Base-by-base conservation (phyloP, 345 rosid genomes). In the Isatis tinctoria region DNA sequence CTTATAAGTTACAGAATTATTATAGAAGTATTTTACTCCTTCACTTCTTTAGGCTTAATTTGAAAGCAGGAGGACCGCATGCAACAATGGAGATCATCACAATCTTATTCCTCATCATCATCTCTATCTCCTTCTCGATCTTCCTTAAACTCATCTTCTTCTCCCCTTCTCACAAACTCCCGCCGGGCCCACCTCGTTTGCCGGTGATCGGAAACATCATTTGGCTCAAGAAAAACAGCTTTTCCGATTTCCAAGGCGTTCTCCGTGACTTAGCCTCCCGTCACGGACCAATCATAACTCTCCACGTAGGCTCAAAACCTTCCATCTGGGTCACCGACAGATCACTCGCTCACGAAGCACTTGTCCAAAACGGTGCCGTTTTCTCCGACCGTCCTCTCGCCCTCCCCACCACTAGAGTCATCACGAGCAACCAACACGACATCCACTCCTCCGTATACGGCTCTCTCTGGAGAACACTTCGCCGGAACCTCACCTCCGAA, bases 401-500 rank as follows among this genome's bases (percentile, higher is more conserved):
- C 41, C 69, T 60, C 8, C 63, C 79, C 20, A 60, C 54, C 1
- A 26, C 45, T 0, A 83, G 47, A 61, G 62, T 86, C 43, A 36
- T 39, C 16, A 57, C 62, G 0, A 30, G 74, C 69, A 52, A 82
- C 60, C 84, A 83, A 45, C 82, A 78, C 6, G 81, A 68, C 59
- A 83, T 85, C 33, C 80, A 47, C 79, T 75, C 84, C 41, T 71
- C 89, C 32, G 30, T 51, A 10, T 82, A 83, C 39, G 87, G 85
- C 3, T 75, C 84, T 30, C 83, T 73, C 20, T 85, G 89, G 87
- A 48, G 87, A 39, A 58, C 64, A 5, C 72, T 83, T 5, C 81
- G 87, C 18, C 83, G 87, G 4, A 85, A 85, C 22, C 83, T 85
- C 52, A 82, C 84, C 0, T 65, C 87, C 0, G 85, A 82, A 61